Evolutionary conservation across 139 green algal species (phyloP), one percentile per base, ranked within the genome.

Genomic region (Chlorella ohadii): DNA sequence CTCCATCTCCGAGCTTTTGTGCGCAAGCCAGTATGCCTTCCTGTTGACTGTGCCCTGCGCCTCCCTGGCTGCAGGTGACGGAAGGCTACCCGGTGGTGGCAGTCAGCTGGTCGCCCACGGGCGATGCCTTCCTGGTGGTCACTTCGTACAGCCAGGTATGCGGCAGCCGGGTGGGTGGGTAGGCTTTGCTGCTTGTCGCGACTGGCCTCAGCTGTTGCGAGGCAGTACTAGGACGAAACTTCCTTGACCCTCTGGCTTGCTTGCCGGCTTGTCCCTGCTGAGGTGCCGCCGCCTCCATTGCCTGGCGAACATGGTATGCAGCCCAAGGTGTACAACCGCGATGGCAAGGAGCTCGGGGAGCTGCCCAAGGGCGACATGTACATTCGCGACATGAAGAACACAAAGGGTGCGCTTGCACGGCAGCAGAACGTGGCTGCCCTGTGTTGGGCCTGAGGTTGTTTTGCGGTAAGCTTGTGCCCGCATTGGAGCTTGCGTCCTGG

Each of bases 321-420:
- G 83, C 85, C 93, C 70, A 93, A 92, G 81, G 76, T 95, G 56
- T 99, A 95, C 66, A 94, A 98, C 85, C 84, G 97, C 0, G 95
- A 99, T 73, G 95, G 97, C 27, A 84, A 85, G 16, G 79, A 91
- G 81, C 89, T 88, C 68, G 96, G 94, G 27, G 92, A 98, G 89
- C 95, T 94, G 67, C 41, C 94, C 9, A 86, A 94, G 0, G 97
- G 97, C 0, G 97, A 99, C 91, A 99, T 99, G 96, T 99, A 99
- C 93, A 97, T 99, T 67, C 87, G 95, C 20, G 92, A 98, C 89
- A 66, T 93, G 84, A 92, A 89, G 61, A 97, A 99, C 89, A 99
- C 97, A 56, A 98, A 98, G 83, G 96, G 76, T 72, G 59, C 0
- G 75, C 1, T 9, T 68, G 63, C 63, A 9, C 28, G 31, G 9